Percentiles rank a stretch among this genome's conserved stretches.
Conservation (phyloP, 2,329 filamentous ascomycete species). For the Sphaerulina musiva region DNA sequence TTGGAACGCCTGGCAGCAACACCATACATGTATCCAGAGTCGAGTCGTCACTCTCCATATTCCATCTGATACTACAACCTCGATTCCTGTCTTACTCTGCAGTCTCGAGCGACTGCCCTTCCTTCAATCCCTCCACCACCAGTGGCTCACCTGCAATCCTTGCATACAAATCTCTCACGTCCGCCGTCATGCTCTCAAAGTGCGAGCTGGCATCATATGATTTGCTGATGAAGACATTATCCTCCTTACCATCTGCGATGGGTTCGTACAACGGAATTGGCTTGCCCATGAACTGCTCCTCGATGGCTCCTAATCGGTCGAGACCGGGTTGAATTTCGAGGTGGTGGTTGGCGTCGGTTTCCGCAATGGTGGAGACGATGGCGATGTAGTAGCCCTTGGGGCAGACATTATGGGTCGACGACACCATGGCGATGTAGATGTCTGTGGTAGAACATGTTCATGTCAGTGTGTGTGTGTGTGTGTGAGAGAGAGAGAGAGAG, state of each 20-base stretch:
- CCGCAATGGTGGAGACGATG: constrained; percentile 95
- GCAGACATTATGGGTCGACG: constrained; percentile 93
- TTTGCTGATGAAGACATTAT: constrained; percentile 96
- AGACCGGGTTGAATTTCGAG: constrained; percentile 88
- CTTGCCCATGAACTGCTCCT: constrained; percentile 93
- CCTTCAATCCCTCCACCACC: constrained; percentile 78
- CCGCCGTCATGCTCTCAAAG: constrained; percentile 90
- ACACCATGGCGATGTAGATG: constrained; percentile 95
- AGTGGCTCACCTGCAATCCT: constrained; percentile 78
- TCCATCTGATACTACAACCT: no score
- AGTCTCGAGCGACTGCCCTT: constrained; percentile 59
- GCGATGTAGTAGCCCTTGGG: constrained; percentile 99
- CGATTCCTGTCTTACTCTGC: background rate
- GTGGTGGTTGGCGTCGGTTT: constrained; percentile 87
- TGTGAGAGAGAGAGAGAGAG: background rate
- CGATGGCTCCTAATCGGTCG: constrained; percentile 83
- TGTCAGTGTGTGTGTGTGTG: no score
- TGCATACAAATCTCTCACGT: constrained; percentile 88
- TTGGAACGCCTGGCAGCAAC: no score
- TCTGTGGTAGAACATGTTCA: constrained; percentile 46
- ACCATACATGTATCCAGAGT: no score
- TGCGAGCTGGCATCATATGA: constrained; percentile 97
- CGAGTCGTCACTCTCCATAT: background rate
- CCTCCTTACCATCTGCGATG: constrained; percentile 68
- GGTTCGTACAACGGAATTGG: constrained; percentile 95